Evolutionary conservation across 345 rosid species (phyloP).

Genomic region (Hypericum androsaemum): DNA sequence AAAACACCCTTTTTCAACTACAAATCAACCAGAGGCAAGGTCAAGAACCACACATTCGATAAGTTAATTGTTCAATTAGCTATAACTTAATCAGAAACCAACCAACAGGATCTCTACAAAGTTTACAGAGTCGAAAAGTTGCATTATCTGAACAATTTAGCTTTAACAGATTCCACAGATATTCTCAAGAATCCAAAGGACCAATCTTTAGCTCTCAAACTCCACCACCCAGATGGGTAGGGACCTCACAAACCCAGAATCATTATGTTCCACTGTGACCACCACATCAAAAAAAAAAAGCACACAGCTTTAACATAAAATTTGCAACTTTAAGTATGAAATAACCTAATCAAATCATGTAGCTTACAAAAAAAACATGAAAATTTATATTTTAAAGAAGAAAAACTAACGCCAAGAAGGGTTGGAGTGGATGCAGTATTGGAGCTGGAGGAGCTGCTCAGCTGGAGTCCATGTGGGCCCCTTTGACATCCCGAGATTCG

Average conservation of each 20-base stretch:
- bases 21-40: too few species aligned
- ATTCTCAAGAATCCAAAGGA: too few species aligned
- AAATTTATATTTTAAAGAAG: not conserved
- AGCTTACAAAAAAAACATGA: not conserved
- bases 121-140: too few species aligned
- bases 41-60: too few species aligned
- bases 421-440: constrained; percentile 96
- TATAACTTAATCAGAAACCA: too few species aligned
- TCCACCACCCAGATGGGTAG: constrained; percentile 1
- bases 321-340: constrained; percentile 6
- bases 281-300: constrained; percentile 3
- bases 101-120: too few species aligned
- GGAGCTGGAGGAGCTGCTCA: constrained; percentile 85
- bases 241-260: constrained; percentile 11
- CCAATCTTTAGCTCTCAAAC: not conserved
- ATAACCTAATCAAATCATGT: not conserved
- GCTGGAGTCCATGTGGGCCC: constrained; percentile 74
- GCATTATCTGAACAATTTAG: too few species aligned
- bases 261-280: not conserved
- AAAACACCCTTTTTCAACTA: too few species aligned
- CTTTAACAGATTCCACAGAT: too few species aligned
- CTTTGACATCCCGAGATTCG: constrained; percentile 33
- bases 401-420: constrained; percentile 89
- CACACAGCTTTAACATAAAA: constrained; percentile 16
- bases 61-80: too few species aligned